Percentiles rank a stretch among this genome's conserved stretches.
phyloP scores from a whole-genome alignment of 192 early-diverging fungal genomes.

The Chytriomyces confervae region DNA sequence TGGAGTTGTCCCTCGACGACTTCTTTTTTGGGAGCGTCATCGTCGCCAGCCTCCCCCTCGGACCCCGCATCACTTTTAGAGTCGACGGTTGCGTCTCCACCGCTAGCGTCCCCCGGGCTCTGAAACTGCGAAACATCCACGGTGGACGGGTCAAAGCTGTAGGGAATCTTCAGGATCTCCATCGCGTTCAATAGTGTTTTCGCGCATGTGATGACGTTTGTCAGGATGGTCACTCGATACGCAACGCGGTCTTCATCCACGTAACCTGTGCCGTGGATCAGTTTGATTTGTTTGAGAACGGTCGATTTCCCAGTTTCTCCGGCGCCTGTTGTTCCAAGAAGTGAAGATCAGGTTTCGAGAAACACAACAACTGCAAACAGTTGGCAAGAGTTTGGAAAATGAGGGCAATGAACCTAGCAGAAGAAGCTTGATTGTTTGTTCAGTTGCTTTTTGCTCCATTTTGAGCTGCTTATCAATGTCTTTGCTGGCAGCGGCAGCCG shows the following conservation, averaged over 20 bases:
- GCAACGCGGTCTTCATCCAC: conserved; percentile 43
- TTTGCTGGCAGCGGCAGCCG: conserved; percentile 31
- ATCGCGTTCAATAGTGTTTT: conserved; percentile 50
- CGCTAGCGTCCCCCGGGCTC: background rate
- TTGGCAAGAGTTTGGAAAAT: background rate
- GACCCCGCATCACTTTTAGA: conserved; percentile 11
- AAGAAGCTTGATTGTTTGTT: conserved; percentile 47
- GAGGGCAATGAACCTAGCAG: conserved; percentile 34
- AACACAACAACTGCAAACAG: background rate
- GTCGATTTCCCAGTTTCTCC: conserved; percentile 60
- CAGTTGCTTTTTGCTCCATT: conserved; percentile 35
- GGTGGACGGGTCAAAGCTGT: conserved; percentile 23
- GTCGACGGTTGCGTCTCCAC: background rate
- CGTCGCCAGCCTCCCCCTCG: background rate
- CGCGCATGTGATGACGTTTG: conserved; percentile 45
- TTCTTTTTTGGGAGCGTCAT: conserved; percentile 19
- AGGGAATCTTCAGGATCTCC: conserved; percentile 40
- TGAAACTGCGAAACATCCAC: background rate
- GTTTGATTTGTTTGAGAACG: conserved; percentile 51
- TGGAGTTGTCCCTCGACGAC: conserved; percentile 25
- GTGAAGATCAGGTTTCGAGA: background rate
- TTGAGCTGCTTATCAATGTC: conserved; percentile 44
- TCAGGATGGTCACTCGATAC: conserved; percentile 43
- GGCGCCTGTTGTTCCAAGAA: conserved; percentile 28
- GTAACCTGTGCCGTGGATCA: conserved; percentile 49